phyloP scores from a whole-genome alignment of 2,329 filamentous ascomycete species.

The Exophiala oligosperma region DNA sequence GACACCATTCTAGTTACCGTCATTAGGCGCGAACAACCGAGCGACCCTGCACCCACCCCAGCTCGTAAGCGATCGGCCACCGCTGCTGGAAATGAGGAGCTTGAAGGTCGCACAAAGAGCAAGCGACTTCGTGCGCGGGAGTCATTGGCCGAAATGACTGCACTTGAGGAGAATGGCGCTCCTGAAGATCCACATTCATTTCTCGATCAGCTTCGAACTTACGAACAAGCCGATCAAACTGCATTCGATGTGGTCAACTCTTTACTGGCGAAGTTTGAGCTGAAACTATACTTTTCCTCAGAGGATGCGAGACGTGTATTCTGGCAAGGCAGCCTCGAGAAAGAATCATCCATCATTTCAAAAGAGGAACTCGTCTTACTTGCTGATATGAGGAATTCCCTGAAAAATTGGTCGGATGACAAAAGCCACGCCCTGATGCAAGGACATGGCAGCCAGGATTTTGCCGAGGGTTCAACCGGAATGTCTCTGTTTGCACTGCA shows the following conservation, averaged over 20 bases:
- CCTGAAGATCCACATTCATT: constrained; percentile 57
- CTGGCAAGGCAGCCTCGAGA: constrained; percentile 9
- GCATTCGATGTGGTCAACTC: constrained; percentile 56
- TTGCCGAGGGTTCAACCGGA: constrained; percentile 50
- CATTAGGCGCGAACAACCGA: constrained; percentile 29
- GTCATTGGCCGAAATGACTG: constrained; percentile 49
- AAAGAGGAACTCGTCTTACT: constrained; percentile 35
- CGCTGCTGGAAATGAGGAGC: constrained; percentile 59
- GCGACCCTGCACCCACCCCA: constrained; percentile 18
- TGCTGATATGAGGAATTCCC: constrained; percentile 46
- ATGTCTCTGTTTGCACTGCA: constrained; percentile 58
- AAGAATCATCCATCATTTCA: constrained; percentile 1
- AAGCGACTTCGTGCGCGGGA: constrained; percentile 62
- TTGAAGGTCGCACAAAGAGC: constrained; percentile 57
- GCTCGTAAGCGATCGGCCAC: constrained; percentile 61
- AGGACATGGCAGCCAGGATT: constrained; percentile 49
- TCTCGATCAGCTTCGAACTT: constrained; percentile 55
- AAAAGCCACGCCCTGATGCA: constrained; percentile 46
- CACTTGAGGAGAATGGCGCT: constrained; percentile 47
- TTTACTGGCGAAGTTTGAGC: constrained; percentile 53
- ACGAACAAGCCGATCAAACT: constrained; percentile 57
- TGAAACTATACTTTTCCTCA: constrained; percentile 35
- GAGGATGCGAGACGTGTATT: constrained; percentile 38
- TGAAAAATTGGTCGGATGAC: constrained; percentile 47
- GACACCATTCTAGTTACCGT: constrained; percentile 8